Evolutionary conservation across 2,329 filamentous ascomycete species (phyloP).

Genomic region (Colletotrichum lindemuthianum): DNA sequence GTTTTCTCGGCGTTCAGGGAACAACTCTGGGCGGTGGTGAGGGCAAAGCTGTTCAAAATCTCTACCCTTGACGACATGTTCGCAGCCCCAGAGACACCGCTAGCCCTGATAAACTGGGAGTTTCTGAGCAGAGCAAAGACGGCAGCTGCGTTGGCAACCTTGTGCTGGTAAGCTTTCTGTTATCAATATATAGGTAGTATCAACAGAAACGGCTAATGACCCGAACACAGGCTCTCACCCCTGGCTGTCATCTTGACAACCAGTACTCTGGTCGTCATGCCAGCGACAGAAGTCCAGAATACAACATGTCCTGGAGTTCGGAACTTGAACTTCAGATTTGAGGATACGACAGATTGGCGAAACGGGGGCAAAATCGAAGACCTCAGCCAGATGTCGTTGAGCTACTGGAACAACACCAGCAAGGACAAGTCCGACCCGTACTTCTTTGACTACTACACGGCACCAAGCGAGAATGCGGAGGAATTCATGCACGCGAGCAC

Average conservation of each 20-base stretch:
- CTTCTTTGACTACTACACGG: slow-evolving; percentile 47
- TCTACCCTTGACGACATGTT: slow-evolving; percentile 41
- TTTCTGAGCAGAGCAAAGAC: slow-evolving; percentile 44
- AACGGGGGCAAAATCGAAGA: slow-evolving; percentile 42
- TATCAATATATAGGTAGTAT: not conserved
- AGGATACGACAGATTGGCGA: slow-evolving; percentile 47
- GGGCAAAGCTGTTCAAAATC: slow-evolving; percentile 25
- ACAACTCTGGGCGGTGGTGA: slow-evolving; percentile 34
- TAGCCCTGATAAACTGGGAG: slow-evolving; percentile 42
- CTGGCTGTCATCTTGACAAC: slow-evolving; percentile 50
- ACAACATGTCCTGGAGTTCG: slow-evolving; percentile 43
- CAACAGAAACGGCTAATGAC: not conserved
- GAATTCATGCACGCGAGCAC: slow-evolving; percentile 42
- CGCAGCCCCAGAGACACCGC: slow-evolving; percentile 44
- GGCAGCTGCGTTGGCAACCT: slow-evolving; percentile 45
- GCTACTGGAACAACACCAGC: slow-evolving; percentile 46
- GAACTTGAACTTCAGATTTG: slow-evolving; percentile 45
- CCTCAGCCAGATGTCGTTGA: slow-evolving; percentile 42
- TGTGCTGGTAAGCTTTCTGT: slow-evolving; percentile 41
- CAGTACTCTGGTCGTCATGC: slow-evolving; percentile 46
- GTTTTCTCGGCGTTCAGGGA: slow-evolving; percentile 41
- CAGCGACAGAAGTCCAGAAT: slow-evolving; percentile 38
- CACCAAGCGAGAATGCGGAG: slow-evolving; percentile 38
- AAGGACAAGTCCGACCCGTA: slow-evolving; percentile 33
- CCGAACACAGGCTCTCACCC: slow-evolving; percentile 38